Percentiles rank a stretch among this genome's conserved stretches.
Conservation (phyloP, 495 filamentous ascomycete species). For the Thozetella sp. region DNA sequence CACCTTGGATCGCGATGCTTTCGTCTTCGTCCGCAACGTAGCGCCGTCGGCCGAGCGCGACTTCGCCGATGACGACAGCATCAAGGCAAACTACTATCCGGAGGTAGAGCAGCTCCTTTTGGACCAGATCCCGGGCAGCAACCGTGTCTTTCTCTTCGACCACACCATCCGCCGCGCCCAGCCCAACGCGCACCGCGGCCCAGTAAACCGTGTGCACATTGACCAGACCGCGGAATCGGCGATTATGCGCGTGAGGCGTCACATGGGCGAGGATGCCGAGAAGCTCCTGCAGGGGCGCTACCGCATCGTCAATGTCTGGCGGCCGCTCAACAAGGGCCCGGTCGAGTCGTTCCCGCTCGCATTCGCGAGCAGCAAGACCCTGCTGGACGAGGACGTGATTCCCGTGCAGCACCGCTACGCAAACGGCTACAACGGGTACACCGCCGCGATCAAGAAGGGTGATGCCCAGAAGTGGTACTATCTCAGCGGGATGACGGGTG, state of each 20-base stretch:
- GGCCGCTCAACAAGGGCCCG: conserved; percentile 68
- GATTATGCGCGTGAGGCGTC: conserved; percentile 62
- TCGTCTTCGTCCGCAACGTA: conserved; percentile 58
- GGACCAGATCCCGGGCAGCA: conserved; percentile 58
- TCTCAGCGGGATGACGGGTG: conserved; percentile 72
- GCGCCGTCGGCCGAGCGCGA: conserved; percentile 52
- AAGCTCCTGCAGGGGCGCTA: conserved; percentile 61
- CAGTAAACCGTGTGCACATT: conserved; percentile 77
- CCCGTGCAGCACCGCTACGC: conserved; percentile 77
- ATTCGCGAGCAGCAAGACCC: conserved; percentile 63
- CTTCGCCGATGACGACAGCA: conserved; percentile 66
- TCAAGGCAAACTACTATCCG: conserved; percentile 76
- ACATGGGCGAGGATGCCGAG: conserved; percentile 60
- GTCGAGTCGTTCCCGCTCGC: conserved; percentile 72
- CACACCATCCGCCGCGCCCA: conserved; percentile 77
- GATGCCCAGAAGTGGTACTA: conserved; percentile 73
- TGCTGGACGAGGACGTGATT: conserved; percentile 67
- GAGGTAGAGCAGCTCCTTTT: conserved; percentile 73
- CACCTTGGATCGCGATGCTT: conserved; percentile 74
- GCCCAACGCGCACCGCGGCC: conserved; percentile 53
- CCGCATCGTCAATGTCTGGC: conserved; percentile 89
- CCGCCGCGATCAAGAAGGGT: conserved; percentile 68
- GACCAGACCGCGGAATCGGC: conserved; percentile 77
- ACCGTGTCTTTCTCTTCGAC: conserved; percentile 78
- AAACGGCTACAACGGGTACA: conserved; percentile 69